phyloP scores from a whole-genome alignment of 305 asterid species.

The Fraxinus paxiana region DNA sequence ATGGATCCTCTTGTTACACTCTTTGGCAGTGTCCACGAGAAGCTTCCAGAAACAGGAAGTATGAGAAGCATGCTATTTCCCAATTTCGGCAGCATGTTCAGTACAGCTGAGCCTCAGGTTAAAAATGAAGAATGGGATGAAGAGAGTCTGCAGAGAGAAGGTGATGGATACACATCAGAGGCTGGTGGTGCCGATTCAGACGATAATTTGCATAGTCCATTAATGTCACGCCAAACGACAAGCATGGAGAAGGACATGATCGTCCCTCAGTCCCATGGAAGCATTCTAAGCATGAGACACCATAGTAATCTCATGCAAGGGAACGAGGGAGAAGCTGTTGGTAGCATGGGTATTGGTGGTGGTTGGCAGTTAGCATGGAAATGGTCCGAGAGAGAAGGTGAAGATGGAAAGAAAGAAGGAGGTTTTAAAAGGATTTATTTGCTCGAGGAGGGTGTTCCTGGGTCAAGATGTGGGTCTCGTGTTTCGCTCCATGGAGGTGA shows the following conservation, averaged over 20 bases:
- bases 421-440: conserved; percentile 75
- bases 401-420: conserved; percentile 67
- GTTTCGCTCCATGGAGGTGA: conserved; percentile 63
- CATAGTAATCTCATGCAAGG: conserved; percentile 57
- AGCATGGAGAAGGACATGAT: conserved; percentile 52
- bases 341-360: conserved; percentile 79
- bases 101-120: conserved; percentile 53
- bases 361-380: conserved; percentile 97
- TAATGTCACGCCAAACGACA: conserved; percentile 78
- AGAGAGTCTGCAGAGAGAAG: conserved; percentile 67
- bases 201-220: conserved; percentile 66
- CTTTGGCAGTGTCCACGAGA: conserved; percentile 85
- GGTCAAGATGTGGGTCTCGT: conserved; percentile 69
- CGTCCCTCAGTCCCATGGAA: conserved; percentile 45
- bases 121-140: conserved; percentile 78
- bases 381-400: conserved; percentile 72
- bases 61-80: conserved; percentile 91
- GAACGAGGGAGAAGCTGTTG: conserved; percentile 42
- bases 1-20: conserved; percentile 88
- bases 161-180: conserved; percentile 50
- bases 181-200: conserved; percentile 47
- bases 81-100: conserved; percentile 88
- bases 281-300: conserved; percentile 48
- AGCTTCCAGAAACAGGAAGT: conserved; percentile 67
- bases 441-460: conserved; percentile 57